Evolutionary conservation across 2,329 filamentous ascomycete species (phyloP).

Genomic region (Mycosphaerella arachidis): DNA sequence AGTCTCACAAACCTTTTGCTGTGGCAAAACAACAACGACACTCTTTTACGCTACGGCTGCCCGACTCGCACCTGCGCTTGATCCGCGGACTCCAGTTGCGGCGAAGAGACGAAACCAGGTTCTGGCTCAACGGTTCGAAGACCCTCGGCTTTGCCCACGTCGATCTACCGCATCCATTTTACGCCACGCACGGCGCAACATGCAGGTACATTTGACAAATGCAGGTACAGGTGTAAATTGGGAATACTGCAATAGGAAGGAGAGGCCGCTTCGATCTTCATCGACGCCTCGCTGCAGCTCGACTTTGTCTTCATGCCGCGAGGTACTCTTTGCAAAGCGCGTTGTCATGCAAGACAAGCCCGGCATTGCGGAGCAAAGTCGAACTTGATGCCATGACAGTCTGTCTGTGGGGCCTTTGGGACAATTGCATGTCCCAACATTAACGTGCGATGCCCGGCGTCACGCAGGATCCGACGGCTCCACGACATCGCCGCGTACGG

Average conservation of each 20-base stretch:
- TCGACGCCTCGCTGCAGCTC: not conserved
- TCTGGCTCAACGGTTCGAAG: not conserved
- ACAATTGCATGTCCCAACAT: not conserved
- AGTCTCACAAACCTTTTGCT: not conserved
- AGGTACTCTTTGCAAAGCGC: not conserved
- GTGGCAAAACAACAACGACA: constrained; percentile 19
- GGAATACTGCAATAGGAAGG: not conserved
- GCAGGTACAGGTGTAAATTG: not conserved
- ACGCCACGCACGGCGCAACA: not conserved
- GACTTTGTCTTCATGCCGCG: not conserved
- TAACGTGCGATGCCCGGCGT: not conserved
- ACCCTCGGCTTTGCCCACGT: constrained; percentile 3
- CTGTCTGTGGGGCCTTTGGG: not conserved
- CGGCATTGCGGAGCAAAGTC: not conserved
- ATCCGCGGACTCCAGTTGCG: not conserved
- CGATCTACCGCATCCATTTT: not conserved
- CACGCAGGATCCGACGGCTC: not conserved
- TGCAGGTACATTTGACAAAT: constrained; percentile 8
- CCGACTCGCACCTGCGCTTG: not conserved
- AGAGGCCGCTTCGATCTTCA: not conserved
- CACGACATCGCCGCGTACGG: constrained; percentile 1
- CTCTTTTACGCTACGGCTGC: not conserved
- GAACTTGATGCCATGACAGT: not conserved
- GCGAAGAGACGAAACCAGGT: not conserved
- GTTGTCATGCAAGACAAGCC: not conserved